These are phyloP conservation scores for Balansia obtecta DNA, from an alignment of 2,329 filamentous ascomycete species.

Conservation along the genomic window DNA sequence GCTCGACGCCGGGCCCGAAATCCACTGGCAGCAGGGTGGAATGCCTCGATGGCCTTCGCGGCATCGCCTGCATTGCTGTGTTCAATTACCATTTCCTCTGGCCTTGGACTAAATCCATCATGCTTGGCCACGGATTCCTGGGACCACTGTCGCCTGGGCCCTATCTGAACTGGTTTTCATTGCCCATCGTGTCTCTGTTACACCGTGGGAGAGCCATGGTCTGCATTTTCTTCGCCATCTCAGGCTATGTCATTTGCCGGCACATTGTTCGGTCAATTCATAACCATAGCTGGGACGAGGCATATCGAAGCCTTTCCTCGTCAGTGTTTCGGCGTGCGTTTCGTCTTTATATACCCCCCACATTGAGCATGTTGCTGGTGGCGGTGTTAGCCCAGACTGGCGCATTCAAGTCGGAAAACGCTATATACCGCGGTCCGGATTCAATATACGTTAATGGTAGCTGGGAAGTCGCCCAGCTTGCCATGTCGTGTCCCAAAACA, in stretches of 20 bases:
- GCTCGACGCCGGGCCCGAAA: slow-evolving; percentile 3
- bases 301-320: slow-evolving; percentile 24
- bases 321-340: slow-evolving; percentile 26
- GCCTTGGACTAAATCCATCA: slow-evolving; percentile 27
- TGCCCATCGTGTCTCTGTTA: slow-evolving; percentile 28
- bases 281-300: slow-evolving; percentile 21
- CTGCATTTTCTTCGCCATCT: slow-evolving; percentile 31
- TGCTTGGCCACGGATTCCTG: slow-evolving; percentile 27
- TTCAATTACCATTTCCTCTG: slow-evolving; percentile 31
- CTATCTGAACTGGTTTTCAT: slow-evolving; percentile 17
- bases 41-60: slow-evolving; percentile 28
- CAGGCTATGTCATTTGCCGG: slow-evolving; percentile 28
- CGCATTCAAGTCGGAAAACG: slow-evolving; percentile 21
- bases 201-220: slow-evolving; percentile 29
- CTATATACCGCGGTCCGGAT: slow-evolving; percentile 24
- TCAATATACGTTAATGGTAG: slow-evolving; percentile 24
- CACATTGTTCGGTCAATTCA: slow-evolving; percentile 25
- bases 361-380: slow-evolving; percentile 27
- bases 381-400: slow-evolving; percentile 25
- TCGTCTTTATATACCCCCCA: slow-evolving; percentile 27
- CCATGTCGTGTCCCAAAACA: not conserved
- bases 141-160: slow-evolving; percentile 23
- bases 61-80: slow-evolving; percentile 28
- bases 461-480: not conserved
- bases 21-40: slow-evolving; percentile 21